These are phyloP conservation scores for Zopfia rhizophila DNA, from an alignment of 2,329 filamentous ascomycete species.

Conservation along the genomic window DNA sequence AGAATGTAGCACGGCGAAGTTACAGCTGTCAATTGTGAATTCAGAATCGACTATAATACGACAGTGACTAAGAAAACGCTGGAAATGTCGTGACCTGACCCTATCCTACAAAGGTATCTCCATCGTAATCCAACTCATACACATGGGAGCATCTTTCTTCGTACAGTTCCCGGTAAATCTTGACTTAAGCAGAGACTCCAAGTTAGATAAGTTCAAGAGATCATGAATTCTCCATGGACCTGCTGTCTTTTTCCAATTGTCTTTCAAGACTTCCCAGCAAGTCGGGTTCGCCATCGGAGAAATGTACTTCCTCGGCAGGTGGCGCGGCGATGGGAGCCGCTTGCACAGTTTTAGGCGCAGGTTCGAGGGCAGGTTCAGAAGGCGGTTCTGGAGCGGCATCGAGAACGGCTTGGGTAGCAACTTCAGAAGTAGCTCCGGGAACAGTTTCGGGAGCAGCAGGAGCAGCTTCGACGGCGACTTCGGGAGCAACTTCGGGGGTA, in stretches of 20 bases:
- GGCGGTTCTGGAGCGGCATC: slow-evolving; percentile 11
- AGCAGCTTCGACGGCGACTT: slow-evolving; percentile 4
- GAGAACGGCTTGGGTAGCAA: background rate
- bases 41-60: too few relatives aligned
- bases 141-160: too few relatives aligned
- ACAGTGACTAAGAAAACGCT: too few relatives aligned
- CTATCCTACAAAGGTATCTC: too few relatives aligned
- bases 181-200: too few relatives aligned
- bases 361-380: slow-evolving; percentile 2
- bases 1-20: too few relatives aligned
- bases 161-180: too few relatives aligned
- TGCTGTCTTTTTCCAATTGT: slow-evolving; percentile 51
- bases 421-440: background rate
- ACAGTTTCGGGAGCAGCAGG: background rate
- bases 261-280: slow-evolving; percentile 60
- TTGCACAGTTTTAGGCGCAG: too few relatives aligned
- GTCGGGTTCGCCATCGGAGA: slow-evolving; percentile 55
- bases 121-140: too few relatives aligned
- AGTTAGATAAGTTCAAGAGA: too few relatives aligned
- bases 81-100: too few relatives aligned
- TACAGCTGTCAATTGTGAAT: too few relatives aligned
- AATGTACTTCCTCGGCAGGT: slow-evolving; percentile 23
- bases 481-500: background rate
- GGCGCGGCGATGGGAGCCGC: slow-evolving; percentile 2
- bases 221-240: slow-evolving; percentile 27